These are phyloP conservation scores for Plasmodium vinckei DNA, from an alignment of 169 alveolate genomes.

Conservation along the genomic window DNA sequence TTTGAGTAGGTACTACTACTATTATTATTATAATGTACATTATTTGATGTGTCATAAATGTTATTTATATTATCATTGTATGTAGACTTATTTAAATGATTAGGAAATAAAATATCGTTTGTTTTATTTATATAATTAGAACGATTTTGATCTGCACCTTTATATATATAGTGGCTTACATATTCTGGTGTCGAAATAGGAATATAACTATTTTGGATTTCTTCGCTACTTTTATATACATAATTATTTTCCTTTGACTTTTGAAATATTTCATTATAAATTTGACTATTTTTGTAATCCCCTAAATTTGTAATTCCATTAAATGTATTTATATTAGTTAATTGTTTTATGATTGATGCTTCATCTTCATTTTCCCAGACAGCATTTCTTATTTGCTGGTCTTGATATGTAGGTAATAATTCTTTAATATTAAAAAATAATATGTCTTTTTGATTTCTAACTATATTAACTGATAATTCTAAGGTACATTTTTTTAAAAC, in stretches of 20 bases:
- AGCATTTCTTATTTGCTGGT: conserved; percentile 29
- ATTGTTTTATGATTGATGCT: background rate
- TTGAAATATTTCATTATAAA: background rate
- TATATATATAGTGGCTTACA: background rate
- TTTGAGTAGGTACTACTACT: background rate
- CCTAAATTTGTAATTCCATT: background rate
- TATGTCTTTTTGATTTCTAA: conserved; percentile 23
- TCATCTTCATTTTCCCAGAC: conserved; percentile 8
- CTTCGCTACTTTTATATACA: background rate
- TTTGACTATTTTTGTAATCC: background rate
- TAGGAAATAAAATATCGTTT: background rate
- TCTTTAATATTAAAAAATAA: conserved; percentile 52
- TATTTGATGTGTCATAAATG: background rate
- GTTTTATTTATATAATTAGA: too few relatives aligned
- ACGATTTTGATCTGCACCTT: too few relatives aligned
- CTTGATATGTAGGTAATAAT: background rate
- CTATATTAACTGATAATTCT: conserved; percentile 22
- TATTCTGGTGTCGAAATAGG: background rate
- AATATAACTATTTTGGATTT: background rate
- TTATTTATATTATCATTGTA: background rate
- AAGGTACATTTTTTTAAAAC: conserved; percentile 40
- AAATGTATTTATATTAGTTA: background rate
- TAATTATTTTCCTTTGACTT: background rate
- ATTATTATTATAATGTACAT: background rate
- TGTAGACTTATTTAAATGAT: background rate